phyloP scores from a whole-genome alignment of 208 protist species.

The Balamuthia mandrillaris region DNA sequence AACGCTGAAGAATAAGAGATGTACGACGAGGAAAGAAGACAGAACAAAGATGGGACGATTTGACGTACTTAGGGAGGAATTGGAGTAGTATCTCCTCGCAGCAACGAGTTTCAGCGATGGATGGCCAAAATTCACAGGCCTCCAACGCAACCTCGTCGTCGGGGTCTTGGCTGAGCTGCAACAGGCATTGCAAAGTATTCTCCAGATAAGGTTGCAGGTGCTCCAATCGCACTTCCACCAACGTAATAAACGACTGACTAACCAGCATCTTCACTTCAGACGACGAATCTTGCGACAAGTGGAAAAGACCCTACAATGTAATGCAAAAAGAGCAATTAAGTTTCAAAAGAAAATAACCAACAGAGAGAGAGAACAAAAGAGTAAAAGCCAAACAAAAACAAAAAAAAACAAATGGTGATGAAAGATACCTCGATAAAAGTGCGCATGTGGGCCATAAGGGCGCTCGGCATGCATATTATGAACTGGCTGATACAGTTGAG shows the following conservation, averaged over 20 bases:
- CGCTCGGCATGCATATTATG: slow-evolving; percentile 43
- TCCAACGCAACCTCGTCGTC: slow-evolving; percentile 63
- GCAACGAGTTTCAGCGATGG: slow-evolving; percentile 50
- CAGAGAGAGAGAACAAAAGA: not conserved
- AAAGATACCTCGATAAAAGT: slow-evolving; percentile 38
- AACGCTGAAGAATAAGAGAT: not conserved
- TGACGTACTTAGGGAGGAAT: slow-evolving; percentile 13
- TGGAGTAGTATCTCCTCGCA: slow-evolving; percentile 21
- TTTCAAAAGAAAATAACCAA: not conserved
- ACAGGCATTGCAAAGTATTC: slow-evolving; percentile 62
- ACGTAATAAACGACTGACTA: slow-evolving; percentile 51
- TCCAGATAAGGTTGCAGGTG: slow-evolving; percentile 48
- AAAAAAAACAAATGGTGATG: not conserved
- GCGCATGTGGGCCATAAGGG: slow-evolving; percentile 49
- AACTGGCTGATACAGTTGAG: slow-evolving; percentile 55
- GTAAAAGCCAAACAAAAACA: not conserved
- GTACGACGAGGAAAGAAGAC: not conserved
- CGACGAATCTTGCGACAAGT: slow-evolving; percentile 42
- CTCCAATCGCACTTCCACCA: slow-evolving; percentile 57
- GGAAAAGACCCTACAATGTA: slow-evolving; percentile 47
- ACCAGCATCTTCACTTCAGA: slow-evolving; percentile 52
- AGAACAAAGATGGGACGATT: too few relatives aligned
- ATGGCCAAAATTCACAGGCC: slow-evolving; percentile 74
- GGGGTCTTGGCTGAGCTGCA: slow-evolving; percentile 38
- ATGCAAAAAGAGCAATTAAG: not conserved